These are phyloP conservation scores for Claviceps sp. DNA, from an alignment of 2,329 filamentous ascomycete species.

Conservation along the genomic window DNA sequence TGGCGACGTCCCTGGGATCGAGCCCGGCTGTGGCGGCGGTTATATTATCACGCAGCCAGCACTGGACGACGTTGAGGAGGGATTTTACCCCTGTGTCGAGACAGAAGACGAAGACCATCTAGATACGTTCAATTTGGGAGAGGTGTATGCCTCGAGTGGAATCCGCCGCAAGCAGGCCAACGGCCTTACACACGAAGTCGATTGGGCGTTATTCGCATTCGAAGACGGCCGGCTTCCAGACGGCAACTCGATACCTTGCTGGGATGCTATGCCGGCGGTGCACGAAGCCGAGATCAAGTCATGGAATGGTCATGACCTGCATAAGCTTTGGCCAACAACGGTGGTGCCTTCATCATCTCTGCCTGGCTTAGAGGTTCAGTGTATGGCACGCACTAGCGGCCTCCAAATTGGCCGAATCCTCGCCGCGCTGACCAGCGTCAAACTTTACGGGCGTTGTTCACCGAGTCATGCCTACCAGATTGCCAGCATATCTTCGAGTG, in stretches of 20 bases:
- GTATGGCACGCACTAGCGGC: conserved; percentile 76
- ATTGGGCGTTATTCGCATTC: conserved; percentile 87
- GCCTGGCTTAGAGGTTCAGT: conserved; percentile 69
- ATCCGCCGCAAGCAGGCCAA: conserved; percentile 63
- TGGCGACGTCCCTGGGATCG: conserved; percentile 69
- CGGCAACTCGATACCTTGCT: conserved; percentile 52
- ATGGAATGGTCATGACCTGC: conserved; percentile 15
- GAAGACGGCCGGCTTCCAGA: conserved; percentile 55
- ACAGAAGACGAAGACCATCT: conserved; percentile 71
- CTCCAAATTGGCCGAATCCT: conserved; percentile 67
- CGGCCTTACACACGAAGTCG: conserved; percentile 75
- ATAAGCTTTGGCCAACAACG: conserved; percentile 36
- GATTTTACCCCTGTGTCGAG: conserved; percentile 64
- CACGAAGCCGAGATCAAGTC: conserved; percentile 5
- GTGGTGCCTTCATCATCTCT: conserved; percentile 49
- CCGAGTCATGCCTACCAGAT: conserved; percentile 61
- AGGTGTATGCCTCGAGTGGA: conserved; percentile 80
- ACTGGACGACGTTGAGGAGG: conserved; percentile 70
- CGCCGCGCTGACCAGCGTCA: conserved; percentile 67
- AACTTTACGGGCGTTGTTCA: conserved; percentile 70
- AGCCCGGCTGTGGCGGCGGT: conserved; percentile 59
- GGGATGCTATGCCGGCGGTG: conserved; percentile 6
- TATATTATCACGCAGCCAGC: conserved; percentile 85
- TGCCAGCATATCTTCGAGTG: conserved; percentile 23
- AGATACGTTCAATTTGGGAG: conserved; percentile 65